Base-by-base conservation (phyloP, 768 basidiomycete species). In the Lentinula detonsa region DNA sequence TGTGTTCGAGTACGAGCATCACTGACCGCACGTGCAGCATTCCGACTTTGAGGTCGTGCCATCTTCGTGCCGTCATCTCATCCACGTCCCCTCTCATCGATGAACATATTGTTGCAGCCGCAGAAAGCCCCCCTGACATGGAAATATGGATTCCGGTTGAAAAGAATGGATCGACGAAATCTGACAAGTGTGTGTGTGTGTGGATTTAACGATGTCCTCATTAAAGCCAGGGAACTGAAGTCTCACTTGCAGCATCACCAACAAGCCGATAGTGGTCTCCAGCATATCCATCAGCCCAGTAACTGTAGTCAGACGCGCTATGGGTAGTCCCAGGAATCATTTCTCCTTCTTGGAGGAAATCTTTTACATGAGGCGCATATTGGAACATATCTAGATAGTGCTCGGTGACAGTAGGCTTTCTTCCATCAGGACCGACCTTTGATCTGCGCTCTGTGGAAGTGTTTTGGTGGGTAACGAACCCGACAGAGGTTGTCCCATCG, bases 241-340 rank as follows among this genome's bases (percentile, higher is more conserved):
- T 65, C 75, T 65, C 62, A 86, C 85, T 83, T 64, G 84, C 86
- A 18, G 86, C 86, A 67, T 88, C 86, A 4, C 86, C 86, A n/a
- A 85, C 68, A 53, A 88, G 84, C 51, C 86, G 77, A 66, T 80
- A 87, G 10, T 75, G 72, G 39, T 70, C 67, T 3, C 84, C 85
- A 10, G 80, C 82, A 63, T 87, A 87, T 0, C 71, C 74, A 31
- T 76, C 70, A 7, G 86, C 82, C 5, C 85, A 86, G 67, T 88
- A 88, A 64, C 85, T 86, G 63, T 81, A 88, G 70, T 88, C 85
- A n/a, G 76, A 76, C 13, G 85, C 83, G 56, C 75, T 84, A 63
- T 78, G 79, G 59, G 86, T 77, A 48, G 73, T 78, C 50, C 75
- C 76, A 49, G 73, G 68, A 21, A 73, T 65, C 65, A 82, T 68